These are phyloP conservation scores for Solanum chiquidenum DNA, from an alignment of 257 asterid species.

Conservation along the genomic window DNA sequence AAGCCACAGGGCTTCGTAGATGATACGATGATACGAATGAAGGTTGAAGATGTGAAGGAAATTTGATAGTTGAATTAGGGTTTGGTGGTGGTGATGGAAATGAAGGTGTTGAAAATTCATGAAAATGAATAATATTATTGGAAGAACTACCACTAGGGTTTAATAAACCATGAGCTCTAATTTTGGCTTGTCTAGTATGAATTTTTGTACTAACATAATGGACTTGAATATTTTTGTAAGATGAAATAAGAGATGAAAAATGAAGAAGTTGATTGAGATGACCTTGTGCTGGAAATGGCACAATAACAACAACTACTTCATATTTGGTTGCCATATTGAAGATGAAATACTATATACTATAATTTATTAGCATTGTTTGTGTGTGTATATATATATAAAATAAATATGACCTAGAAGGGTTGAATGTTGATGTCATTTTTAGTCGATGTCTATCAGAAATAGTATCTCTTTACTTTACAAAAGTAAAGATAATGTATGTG, in stretches of 20 bases:
- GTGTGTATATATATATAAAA: neutral
- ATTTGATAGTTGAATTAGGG: constrained; percentile 9
- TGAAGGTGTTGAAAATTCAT: constrained; percentile 16
- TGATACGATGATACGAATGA: constrained; percentile 16
- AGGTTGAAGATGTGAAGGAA: constrained; percentile 42
- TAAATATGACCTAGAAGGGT: neutral
- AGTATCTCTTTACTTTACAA: no score
- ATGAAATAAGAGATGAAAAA: constrained; percentile 50
- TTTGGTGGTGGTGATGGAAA: constrained; percentile 19
- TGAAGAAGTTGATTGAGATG: constrained; percentile 81
- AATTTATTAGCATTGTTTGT: neutral
- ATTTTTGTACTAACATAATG: constrained; percentile 38
- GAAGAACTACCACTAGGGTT: constrained; percentile 7
- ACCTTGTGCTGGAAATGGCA: constrained; percentile 67
- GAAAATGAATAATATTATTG: constrained; percentile 32
- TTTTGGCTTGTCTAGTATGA: constrained; percentile 48
- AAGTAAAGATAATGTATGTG: no score
- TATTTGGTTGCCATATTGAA: neutral
- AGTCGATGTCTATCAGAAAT: no score
- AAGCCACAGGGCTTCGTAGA: constrained; percentile 32
- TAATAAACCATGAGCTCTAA: constrained; percentile 45
- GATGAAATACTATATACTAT: neutral
- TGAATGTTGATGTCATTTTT: neutral
- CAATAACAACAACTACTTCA: constrained; percentile 42
- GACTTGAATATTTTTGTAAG: constrained; percentile 21